These are phyloP conservation scores for Lentinula guzmanii DNA, from an alignment of 768 basidiomycete genomes.

Conservation along the genomic window DNA sequence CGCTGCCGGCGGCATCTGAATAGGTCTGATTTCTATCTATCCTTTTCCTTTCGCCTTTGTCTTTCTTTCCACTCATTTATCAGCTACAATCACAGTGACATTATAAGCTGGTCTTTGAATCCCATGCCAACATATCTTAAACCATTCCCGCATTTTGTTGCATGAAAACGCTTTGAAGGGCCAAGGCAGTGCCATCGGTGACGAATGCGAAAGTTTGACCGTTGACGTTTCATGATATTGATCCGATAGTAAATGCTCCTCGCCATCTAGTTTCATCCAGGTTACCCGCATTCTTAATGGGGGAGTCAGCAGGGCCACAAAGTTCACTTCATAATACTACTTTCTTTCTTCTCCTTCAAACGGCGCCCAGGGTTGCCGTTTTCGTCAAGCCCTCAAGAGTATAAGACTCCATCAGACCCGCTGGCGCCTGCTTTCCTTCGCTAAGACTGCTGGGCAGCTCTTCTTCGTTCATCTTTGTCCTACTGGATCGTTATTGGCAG, in stretches of 20 bases:
- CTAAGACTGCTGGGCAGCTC: constrained; percentile 7
- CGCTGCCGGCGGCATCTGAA: too few relatives aligned
- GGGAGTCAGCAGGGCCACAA: constrained; percentile 1
- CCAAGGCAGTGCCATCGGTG: not conserved
- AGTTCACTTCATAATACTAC: not conserved
- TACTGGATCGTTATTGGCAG: not conserved
- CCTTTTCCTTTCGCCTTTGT: too few relatives aligned
- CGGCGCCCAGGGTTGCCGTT: constrained; percentile 7
- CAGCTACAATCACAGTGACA: too few relatives aligned
- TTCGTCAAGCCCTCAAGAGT: constrained; percentile 16
- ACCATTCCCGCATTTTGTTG: too few relatives aligned
- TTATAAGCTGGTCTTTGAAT: too few relatives aligned
- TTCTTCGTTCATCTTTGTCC: not conserved
- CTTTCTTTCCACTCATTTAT: too few relatives aligned
- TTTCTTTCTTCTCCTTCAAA: not conserved
- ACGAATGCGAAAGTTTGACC: not conserved
- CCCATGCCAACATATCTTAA: too few relatives aligned
- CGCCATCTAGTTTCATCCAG: not conserved
- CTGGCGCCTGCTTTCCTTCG: not conserved
- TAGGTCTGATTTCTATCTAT: too few relatives aligned
- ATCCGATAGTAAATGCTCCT: not conserved
- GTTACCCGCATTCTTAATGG: not conserved
- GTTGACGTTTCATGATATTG: constrained; percentile 2
- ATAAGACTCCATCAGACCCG: not conserved
- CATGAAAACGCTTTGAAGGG: not conserved